Percentiles rank a stretch among this genome's conserved stretches.
Evolutionary conservation across 441 rosid genomes (phyloP).

Genomic region (Manihot esculenta): DNA sequence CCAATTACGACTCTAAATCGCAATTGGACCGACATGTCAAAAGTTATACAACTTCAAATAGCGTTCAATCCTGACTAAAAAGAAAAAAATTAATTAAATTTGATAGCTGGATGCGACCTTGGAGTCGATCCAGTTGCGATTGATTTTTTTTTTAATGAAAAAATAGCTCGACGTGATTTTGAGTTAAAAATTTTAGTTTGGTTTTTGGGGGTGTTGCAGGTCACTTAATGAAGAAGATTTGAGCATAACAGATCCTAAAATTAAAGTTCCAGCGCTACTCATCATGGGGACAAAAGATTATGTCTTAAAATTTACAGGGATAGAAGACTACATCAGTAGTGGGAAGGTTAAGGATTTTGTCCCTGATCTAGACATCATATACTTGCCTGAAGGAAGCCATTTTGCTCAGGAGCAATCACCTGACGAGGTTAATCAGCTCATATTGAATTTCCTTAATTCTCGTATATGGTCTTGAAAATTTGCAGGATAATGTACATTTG

Average conservation of each 20-base stretch:
- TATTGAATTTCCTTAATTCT: conserved; percentile 45
- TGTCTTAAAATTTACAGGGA: conserved; percentile 44
- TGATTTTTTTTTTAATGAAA: too few species aligned
- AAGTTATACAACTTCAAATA: too few species aligned
- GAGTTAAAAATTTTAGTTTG: not conserved
- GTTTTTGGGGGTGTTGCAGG: conserved; percentile 24
- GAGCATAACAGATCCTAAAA: conserved; percentile 25
- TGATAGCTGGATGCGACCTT: too few species aligned
- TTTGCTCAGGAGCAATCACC: conserved; percentile 63
- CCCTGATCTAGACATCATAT: conserved; percentile 41
- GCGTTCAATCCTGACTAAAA: too few species aligned
- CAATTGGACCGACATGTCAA: too few species aligned
- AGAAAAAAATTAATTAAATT: too few species aligned
- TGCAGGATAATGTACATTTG: too few species aligned
- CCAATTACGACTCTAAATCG: too few species aligned
- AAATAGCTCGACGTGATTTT: too few species aligned
- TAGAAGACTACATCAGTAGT: conserved; percentile 38
- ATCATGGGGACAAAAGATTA: conserved; percentile 58
- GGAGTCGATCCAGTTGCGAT: too few species aligned
- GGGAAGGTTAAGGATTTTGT: conserved; percentile 44
- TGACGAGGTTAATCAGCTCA: conserved; percentile 45
- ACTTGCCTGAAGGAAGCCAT: conserved; percentile 52
- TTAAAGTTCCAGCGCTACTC: conserved; percentile 43
- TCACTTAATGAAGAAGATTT: conserved; percentile 31
- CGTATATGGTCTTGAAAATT: conserved; percentile 27